Evolutionary conservation across 352 stramenopile genomes (phyloP), one percentile per base, ranked within the genome.

Genomic region (Globisporangium cystogenes): DNA sequence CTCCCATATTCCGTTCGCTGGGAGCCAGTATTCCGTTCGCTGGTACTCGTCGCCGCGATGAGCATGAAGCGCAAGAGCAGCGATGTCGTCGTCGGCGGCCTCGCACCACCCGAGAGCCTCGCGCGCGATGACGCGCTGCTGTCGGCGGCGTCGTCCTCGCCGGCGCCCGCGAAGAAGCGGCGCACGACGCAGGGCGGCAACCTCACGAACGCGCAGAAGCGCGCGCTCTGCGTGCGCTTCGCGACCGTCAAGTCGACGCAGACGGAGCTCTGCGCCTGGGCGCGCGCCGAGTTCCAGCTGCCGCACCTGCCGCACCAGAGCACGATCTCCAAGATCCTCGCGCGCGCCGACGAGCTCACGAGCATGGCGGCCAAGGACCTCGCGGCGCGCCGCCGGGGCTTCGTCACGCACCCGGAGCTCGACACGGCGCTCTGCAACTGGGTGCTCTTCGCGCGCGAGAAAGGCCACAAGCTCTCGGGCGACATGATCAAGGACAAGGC

Each of bases 321-420:
- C 24, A 86, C 74, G 12, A 86, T 86, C 63, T 83, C 72, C 52
- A 83, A 81, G 55, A 86, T 86, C 51, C 58, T 86, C 31, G 64
- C 69, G 43, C 70, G 70, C 29, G 46, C 67, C 4, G 51, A 60
- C 21, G 72, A 82, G 53, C 61, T 82, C 20, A 80, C 67, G 42
- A 69, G 68, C 50, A 83, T 75, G 72, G 64, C 65, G 31, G 65
- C 69, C 31, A 58, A 65, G n/a, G 71, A 80, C 23, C 61, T 82
- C 24, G 57, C 62, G 18, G 58, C 65, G 35, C 55, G 70, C 11
- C 60, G 70, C 20, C 66, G 72, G 48, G 66, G 74, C 12, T 57
- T 79, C 46, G 64, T 86, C 18, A 74, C 70, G 39, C 68, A 82
- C 51, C 74, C 74, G 24, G 65, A 84, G 48, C 66, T 86, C 31